phyloP scores from a whole-genome alignment of 179 eudicot genomes.

The Vitellaria paradoxa region DNA sequence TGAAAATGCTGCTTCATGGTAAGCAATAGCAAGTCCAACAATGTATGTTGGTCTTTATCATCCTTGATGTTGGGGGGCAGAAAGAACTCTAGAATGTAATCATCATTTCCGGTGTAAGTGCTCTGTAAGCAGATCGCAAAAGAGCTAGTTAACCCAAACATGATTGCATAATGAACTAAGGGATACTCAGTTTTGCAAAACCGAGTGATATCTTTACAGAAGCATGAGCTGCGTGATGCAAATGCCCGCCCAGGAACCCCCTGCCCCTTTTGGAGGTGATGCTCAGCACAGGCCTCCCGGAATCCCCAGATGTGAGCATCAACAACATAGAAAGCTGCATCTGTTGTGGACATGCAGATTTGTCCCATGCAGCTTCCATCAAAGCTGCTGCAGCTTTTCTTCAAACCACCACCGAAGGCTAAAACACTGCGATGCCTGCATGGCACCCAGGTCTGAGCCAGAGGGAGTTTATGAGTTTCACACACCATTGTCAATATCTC shows the following conservation, averaged over 20 bases:
- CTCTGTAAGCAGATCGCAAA: conserved; percentile 87
- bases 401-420: conserved; percentile 79
- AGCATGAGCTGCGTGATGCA: conserved; percentile 54
- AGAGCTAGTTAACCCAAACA: conserved; percentile 72
- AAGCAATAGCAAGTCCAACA: conserved; percentile 61
- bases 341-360: conserved; percentile 95
- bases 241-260: conserved; percentile 91
- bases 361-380: conserved; percentile 92
- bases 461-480: conserved; percentile 79
- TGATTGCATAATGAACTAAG: conserved; percentile 88
- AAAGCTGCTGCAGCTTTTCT: conserved; percentile 89
- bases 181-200: conserved; percentile 88
- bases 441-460: conserved; percentile 99
- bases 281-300: conserved; percentile 94
- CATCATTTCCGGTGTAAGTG: conserved; percentile 74
- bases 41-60: conserved; percentile 38
- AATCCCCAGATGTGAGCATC: conserved; percentile 96
- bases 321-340: conserved; percentile 84
- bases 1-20: conserved; percentile 70
- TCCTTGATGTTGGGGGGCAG: conserved; percentile 51
- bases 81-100: conserved; percentile 88
- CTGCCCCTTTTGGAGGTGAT: conserved; percentile 92
- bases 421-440: conserved; percentile 88
- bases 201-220: conserved; percentile 65
- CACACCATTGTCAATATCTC: conserved; percentile 83